Conservation (phyloP, 805 yeast genomes). For the Pichia paraexigua region DNA sequence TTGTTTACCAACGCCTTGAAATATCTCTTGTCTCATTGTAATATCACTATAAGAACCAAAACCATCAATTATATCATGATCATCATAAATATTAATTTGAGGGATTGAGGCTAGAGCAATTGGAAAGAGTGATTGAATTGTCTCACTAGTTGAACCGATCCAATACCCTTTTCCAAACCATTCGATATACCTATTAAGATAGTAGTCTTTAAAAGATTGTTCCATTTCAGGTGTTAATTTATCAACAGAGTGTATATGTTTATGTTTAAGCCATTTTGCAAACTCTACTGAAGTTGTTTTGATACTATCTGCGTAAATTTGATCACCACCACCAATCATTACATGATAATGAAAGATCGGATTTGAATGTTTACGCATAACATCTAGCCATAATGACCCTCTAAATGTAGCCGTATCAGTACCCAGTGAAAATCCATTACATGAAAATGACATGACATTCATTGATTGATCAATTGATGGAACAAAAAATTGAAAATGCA, state of each 20-base stretch:
- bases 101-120: constrained; percentile 79
- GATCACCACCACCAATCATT: constrained; percentile 98
- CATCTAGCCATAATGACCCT: constrained; percentile 83
- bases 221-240: constrained; percentile 40
- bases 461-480: constrained; percentile 61
- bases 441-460: constrained; percentile 78
- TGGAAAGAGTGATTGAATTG: constrained; percentile 63
- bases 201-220: constrained; percentile 54
- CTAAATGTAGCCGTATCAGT: constrained; percentile 61
- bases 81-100: constrained; percentile 79
- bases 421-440: constrained; percentile 81
- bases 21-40: constrained; percentile 67
- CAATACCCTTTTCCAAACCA: constrained; percentile 93
- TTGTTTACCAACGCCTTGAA: constrained; percentile 61
- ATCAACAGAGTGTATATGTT: constrained; percentile 35
- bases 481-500: constrained; percentile 54
- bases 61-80: constrained; percentile 95
- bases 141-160: constrained; percentile 60
- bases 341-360: constrained; percentile 60
- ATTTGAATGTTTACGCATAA: constrained; percentile 53
- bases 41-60: constrained; percentile 78
- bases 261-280: constrained; percentile 54
- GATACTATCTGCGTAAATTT: constrained; percentile 80
- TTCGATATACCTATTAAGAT: constrained; percentile 61
- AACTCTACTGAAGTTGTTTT: constrained; percentile 49